A percentile compares a stretch with the other conserved stretches of the same genome.
phyloP scores from a whole-genome alignment of 1,284 basidiomycete genomes.

The Ganoderma meredithae region DNA sequence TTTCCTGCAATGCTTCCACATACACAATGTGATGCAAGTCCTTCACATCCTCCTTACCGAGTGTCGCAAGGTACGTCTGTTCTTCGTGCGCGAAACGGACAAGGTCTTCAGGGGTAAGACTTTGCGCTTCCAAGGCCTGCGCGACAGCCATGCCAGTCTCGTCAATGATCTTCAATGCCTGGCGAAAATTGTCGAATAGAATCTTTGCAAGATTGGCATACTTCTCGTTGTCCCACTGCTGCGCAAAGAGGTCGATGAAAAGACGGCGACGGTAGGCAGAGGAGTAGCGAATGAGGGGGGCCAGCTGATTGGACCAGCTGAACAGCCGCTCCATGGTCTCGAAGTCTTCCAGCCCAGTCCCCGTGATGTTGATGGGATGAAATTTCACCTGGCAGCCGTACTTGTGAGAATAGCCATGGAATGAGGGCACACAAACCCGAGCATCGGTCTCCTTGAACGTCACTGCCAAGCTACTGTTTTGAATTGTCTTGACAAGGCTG shows the following conservation, averaged over 20 bases:
- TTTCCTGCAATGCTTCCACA: too few species aligned
- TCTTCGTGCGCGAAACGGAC: too few species aligned
- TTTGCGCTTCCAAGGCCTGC: neutral
- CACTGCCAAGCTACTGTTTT: slow-evolving; percentile 35
- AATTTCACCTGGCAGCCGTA: slow-evolving; percentile 39
- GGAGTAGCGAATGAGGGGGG: slow-evolving; percentile 38
- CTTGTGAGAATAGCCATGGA: slow-evolving; percentile 45
- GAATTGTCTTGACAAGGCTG: slow-evolving; percentile 39
- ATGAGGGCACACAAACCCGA: slow-evolving; percentile 37
- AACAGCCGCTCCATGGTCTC: slow-evolving; percentile 43
- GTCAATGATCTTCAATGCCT: slow-evolving; percentile 37
- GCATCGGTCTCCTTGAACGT: slow-evolving; percentile 29
- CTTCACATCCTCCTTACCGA: neutral
- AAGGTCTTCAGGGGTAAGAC: too few species aligned
- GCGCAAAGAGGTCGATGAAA: slow-evolving; percentile 37
- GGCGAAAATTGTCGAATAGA: slow-evolving; percentile 38
- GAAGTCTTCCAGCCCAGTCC: slow-evolving; percentile 42
- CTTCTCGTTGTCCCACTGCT: slow-evolving; percentile 42
- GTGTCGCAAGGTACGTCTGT: neutral
- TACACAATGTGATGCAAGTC: too few species aligned
- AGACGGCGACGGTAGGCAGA: slow-evolving; percentile 39
- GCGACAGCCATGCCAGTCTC: neutral
- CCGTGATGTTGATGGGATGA: slow-evolving; percentile 38
- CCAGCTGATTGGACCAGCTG: slow-evolving; percentile 40
- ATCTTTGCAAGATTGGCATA: slow-evolving; percentile 36